Conservation (phyloP, 2,329 filamentous ascomycete genomes). For the Trichoderma citrinoviride region DNA sequence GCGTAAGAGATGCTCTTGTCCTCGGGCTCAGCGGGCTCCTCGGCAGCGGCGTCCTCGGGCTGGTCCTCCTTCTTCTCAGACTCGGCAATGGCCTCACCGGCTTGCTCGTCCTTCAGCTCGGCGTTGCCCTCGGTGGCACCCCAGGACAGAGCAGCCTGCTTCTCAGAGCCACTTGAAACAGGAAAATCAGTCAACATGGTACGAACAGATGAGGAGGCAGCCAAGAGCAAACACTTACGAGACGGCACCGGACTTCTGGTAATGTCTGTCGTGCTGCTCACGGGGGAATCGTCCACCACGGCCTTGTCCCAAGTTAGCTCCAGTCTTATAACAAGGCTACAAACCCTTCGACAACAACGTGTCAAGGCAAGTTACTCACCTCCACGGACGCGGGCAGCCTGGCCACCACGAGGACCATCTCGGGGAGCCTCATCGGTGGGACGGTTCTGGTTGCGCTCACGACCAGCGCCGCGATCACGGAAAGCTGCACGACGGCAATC, state of each 20-base stretch:
- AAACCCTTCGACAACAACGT: neutral
- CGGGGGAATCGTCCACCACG: conserved; percentile 54
- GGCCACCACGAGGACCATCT: conserved; percentile 58
- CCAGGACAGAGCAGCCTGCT: conserved; percentile 88
- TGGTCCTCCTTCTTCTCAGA: conserved; percentile 72
- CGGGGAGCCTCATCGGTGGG: conserved; percentile 66
- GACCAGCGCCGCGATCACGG: conserved; percentile 82
- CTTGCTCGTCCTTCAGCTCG: conserved; percentile 88
- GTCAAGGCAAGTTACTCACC: conserved; percentile 39
- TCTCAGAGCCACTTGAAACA: conserved; percentile 66
- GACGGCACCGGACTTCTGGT: conserved; percentile 41
- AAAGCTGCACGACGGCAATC: conserved; percentile 58
- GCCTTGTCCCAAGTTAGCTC: conserved; percentile 38
- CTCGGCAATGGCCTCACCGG: conserved; percentile 84
- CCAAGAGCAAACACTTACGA: conserved; percentile 41
- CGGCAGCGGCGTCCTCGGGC: conserved; percentile 47
- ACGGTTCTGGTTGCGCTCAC: conserved; percentile 77
- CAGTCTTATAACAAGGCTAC: neutral
- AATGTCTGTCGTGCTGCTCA: conserved; percentile 56
- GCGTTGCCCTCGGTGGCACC: conserved; percentile 77
- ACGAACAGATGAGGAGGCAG: neutral
- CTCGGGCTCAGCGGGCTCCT: conserved; percentile 61
- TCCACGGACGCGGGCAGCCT: conserved; percentile 61
- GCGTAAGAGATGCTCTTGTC: conserved; percentile 88
- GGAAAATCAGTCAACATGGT: conserved; percentile 27